Conservation (phyloP, 1,284 basidiomycete species). For the Cutaneotrichosporon cutaneum region DNA sequence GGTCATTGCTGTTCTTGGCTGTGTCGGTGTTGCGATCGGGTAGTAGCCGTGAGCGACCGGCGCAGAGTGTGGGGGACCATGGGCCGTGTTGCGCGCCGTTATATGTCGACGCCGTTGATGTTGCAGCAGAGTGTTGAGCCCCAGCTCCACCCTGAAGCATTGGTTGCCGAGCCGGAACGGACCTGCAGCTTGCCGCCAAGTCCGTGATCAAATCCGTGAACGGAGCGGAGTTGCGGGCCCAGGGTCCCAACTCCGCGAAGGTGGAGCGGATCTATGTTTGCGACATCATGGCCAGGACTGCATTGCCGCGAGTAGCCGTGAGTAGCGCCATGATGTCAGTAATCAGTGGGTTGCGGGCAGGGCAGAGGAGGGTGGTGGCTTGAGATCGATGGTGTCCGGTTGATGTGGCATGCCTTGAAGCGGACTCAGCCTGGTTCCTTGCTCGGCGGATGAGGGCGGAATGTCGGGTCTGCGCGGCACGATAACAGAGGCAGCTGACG, state of each 20-base stretch:
- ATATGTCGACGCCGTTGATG: not conserved
- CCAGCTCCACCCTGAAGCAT: not conserved
- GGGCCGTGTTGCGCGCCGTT: not conserved
- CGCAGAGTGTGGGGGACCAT: not conserved
- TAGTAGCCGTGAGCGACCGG: constrained; percentile 2
- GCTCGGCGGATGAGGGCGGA: no score
- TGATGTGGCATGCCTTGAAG: no score
- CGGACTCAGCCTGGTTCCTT: no score
- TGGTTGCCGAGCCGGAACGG: not conserved
- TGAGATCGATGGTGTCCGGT: not conserved
- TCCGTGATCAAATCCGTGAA: not conserved
- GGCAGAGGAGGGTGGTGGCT: no score
- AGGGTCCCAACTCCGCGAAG: not conserved
- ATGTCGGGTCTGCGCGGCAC: no score
- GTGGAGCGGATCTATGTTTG: not conserved
- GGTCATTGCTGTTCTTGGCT: not conserved
- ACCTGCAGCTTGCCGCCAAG: no score
- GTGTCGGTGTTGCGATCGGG: no score
- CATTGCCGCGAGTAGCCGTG: not conserved
- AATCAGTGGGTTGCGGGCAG: no score
- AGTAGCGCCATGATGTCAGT: no score
- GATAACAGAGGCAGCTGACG: no score
- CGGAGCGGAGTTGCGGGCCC: constrained; percentile 1
- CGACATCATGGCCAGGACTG: no score
- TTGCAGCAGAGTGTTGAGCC: not conserved